Evolutionary conservation across 768 basidiomycete genomes (phyloP), one percentile per base, ranked within the genome.

Genomic region (Rickenella mellea): DNA sequence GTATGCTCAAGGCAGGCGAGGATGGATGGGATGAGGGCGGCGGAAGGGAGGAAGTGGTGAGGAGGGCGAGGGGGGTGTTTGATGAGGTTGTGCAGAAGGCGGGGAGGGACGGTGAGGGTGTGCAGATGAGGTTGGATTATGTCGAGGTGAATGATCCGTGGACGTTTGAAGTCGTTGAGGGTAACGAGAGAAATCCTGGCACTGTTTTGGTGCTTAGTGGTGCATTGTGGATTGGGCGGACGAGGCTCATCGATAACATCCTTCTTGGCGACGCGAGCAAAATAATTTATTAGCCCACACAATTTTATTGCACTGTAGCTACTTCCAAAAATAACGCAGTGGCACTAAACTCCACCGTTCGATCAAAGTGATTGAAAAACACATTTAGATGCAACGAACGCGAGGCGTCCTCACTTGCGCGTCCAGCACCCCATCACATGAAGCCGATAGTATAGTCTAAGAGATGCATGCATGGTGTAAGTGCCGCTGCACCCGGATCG

Each of bases 191-290:
- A 44, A 49, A 49, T n/a, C 57, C 60, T 4, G 52, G 51, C 5
- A 47, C 11, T 55, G 47, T 72, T 7, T 76, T 83, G 24, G 75
- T 96, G 17, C 52, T 97, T 39, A 94, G 90, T 47, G 92, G 90
- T 2, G 91, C 89, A 22, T 54, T 93, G 48, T 85, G 83, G 74
- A 74, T 93, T 2, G 89, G 88, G 29, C 73, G 70, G 56, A 97
- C 92, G 29, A 72, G 93, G 49, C 59, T 99, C 51, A 97, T 99
- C 31, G 94, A 99, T 62, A 99, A 98, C 57, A 60, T 96, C 40
- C 65, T 96, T 31, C 59, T 96, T 1, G 90, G 80, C 7, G 66
- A 76, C 50, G 47, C 53, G 7, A 55, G 47, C 32, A 57, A 48
- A 17, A 62, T 73, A 41, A 41, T 74, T 30, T 53, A 47, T 37